Base-by-base conservation (phyloP, 78 protist genomes). In the Isochrysis galbana region DNA sequence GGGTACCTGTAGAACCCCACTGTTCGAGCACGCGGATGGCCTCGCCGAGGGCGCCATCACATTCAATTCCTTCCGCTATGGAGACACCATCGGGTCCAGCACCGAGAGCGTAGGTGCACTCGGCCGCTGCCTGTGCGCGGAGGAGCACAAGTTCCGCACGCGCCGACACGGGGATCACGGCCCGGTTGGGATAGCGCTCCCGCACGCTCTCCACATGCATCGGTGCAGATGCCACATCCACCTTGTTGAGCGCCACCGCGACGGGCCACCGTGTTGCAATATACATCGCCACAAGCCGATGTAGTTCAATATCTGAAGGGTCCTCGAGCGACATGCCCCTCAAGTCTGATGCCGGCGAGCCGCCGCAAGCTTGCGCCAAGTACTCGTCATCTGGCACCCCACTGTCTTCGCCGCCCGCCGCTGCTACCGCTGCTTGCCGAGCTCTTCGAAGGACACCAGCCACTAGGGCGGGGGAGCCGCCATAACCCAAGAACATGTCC, bases 201-300 rank as follows among this genome's bases (percentile, higher is more conserved):
- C 61, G 61, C 61, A 14, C 61, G 29, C 14, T 14, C 61, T 51
- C 61, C 61, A 51, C 61, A 51, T 51, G 61, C 61, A 7, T 51
- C 7, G 7, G 61, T 19, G 61, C 7, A 51, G 61, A 14, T 51
- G 89, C 72, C 41, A 0, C 14, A 83, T 94, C 95, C 41, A n/a
- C 25, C 93, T 94, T 94, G 94, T 94, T 94, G 87, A 87, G 86
- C 25, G 92, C 94, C 44, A 95, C 44, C 42, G 95, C 91, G 19
- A 91, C 93, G 41, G 97, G 97, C 91, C 96, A 97, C 78, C 97
- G 80, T 34, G 70, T 69, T 17, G 82, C 92, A 88, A 97, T 25
- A 83, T 95, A 97, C 69, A 82, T 51, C 25, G 94, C 94, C 74
- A 95, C 97, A 34, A 95, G 83, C 36, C 34, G n/a, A 78, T 90